Percentiles rank a stretch among this genome's conserved stretches.
These are phyloP conservation scores for Vigna mungo DNA, from an alignment of 306 rosid genomes.

Conservation along the genomic window DNA sequence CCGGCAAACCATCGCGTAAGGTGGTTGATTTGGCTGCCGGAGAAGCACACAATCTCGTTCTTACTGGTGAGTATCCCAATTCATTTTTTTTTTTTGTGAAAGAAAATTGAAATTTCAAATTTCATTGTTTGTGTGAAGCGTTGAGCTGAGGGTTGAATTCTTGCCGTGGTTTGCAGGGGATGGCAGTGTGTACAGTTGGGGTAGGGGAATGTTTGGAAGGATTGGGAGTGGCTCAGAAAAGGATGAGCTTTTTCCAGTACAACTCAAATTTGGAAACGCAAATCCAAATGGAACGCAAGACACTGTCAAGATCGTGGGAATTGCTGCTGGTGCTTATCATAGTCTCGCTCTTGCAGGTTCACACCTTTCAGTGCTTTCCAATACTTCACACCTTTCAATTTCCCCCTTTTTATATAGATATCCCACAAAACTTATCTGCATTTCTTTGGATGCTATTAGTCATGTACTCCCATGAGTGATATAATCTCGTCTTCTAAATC, in stretches of 20 bases:
- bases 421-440: not conserved
- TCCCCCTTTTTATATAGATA: not conserved
- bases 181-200: slow-evolving; percentile 88
- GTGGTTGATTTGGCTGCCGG: slow-evolving; percentile 38
- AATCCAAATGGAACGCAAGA: slow-evolving; percentile 31
- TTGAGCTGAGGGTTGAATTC: not conserved
- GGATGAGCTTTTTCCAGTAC: slow-evolving; percentile 67
- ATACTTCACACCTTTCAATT: slow-evolving; percentile 25
- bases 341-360: slow-evolving; percentile 87
- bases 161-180: slow-evolving; percentile 54
- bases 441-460: not conserved
- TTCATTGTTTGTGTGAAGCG: slow-evolving; percentile 1
- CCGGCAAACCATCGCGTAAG: slow-evolving; percentile 34
- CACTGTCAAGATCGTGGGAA: slow-evolving; percentile 57
- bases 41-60: slow-evolving; percentile 51
- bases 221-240: slow-evolving; percentile 76
- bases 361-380: not conserved
- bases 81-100: slow-evolving; percentile 1
- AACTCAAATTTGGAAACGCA: slow-evolving; percentile 57
- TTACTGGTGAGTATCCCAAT: slow-evolving; percentile 46
- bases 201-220: slow-evolving; percentile 89
- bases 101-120: not conserved
- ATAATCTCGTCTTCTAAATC: not conserved
- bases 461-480: not conserved
- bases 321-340: slow-evolving; percentile 95